Percentiles rank a stretch among this genome's conserved stretches.
Evolutionary conservation across 768 basidiomycete species (phyloP).

Genomic region (Lenzites betulinus): DNA sequence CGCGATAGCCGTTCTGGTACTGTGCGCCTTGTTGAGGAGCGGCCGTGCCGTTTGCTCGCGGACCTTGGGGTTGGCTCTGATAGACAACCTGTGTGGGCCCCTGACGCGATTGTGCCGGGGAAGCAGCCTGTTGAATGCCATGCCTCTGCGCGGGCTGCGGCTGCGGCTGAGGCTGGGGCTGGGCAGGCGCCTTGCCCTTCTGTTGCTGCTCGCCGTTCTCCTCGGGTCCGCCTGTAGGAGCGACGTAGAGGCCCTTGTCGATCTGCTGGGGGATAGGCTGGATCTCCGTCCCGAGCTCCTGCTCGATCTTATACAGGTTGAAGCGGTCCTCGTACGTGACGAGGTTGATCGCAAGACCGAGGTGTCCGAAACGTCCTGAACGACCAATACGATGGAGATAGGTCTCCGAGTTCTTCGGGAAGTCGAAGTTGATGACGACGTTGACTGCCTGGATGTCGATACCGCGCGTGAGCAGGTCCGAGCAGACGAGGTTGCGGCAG

Average conservation of each 20-base stretch:
- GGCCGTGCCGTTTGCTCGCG: conserved; percentile 31
- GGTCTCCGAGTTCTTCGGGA: conserved; percentile 98
- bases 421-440: conserved; percentile 99
- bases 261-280: conserved; percentile 91
- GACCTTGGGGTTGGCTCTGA: conserved; percentile 30
- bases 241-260: conserved; percentile 91
- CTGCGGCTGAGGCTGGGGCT: conserved; percentile 42
- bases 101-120: conserved; percentile 27
- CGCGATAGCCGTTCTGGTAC: conserved; percentile 31
- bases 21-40: conserved; percentile 22
- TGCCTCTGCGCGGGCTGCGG: conserved; percentile 33
- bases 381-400: conserved; percentile 99
- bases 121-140: conserved; percentile 5
- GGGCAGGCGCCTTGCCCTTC: conserved; percentile 26
- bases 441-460: conserved; percentile 99
- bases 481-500: conserved; percentile 98
- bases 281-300: conserved; percentile 98
- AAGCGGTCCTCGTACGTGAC: conserved; percentile 98
- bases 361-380: conserved; percentile 94
- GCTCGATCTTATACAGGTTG: conserved; percentile 97
- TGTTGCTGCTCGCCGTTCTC: conserved; percentile 47
- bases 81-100: conserved; percentile 33
- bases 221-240: conserved; percentile 54
- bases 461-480: conserved; percentile 95
- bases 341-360: conserved; percentile 96